Base-by-base conservation (phyloP, 1,284 basidiomycete species). In the Puccinia polysora region DNA sequence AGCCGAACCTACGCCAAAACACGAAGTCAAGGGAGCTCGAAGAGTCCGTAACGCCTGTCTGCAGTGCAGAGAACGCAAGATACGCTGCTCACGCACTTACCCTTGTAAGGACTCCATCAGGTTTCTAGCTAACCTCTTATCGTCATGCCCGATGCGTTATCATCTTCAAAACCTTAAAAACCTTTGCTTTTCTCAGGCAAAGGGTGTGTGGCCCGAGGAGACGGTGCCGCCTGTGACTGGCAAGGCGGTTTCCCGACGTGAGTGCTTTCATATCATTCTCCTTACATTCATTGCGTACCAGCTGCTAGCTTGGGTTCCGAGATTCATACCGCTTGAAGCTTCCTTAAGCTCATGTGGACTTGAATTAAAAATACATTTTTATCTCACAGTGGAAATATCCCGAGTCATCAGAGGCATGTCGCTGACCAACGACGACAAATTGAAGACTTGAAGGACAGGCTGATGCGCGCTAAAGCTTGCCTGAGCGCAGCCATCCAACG, bases 81-180 rank as follows among this genome's bases (percentile, higher is more conserved):
- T 72, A 55, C 49, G 69, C 34, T 72, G 69, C 50, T 72, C 69
- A 50, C 47, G 69, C 50, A 72, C 69, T 55, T 72, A 64, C 50
- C 69, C 69, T 28, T 72, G 69, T 72, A 56, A 63, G 69, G 7
- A 8, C 25, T 8, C 0, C 18, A 23, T 18, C 7, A 14, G 34
- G 45, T 38, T 69, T 58, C 49, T 38, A 32, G 34, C 25, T 38
- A 32, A n/a, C 20, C 49, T 64, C 38, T 49, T n/a, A 53, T 59
- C 34, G 10, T 40, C 58, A 60, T 40, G 34, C 36, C 23, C 43
- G 38, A 7, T 49, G 18, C 53, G 0, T 60, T 60, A 20, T 60
- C 36, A 36, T 70, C 10, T 36, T 70, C 28, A 50, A 40, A 14
- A 43, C 36, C 38, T n/a, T n/a, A n/a, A n/a, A n/a, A n/a, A n/a